These are phyloP conservation scores for Teratosphaeria nubilosa DNA, from an alignment of 2,329 filamentous ascomycete genomes.

Conservation along the genomic window DNA sequence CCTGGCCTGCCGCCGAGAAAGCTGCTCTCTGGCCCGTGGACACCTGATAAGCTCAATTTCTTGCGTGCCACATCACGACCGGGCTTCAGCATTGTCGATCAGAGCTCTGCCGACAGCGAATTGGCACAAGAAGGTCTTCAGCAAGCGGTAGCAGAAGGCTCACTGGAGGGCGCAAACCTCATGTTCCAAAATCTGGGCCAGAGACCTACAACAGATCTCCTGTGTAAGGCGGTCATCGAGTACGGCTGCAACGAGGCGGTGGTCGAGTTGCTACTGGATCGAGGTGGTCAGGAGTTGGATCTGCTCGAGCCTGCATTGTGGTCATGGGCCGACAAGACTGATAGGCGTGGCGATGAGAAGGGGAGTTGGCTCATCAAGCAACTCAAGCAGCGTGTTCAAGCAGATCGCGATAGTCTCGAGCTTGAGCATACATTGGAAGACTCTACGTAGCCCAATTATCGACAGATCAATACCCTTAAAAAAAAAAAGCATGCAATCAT, in stretches of 20 bases:
- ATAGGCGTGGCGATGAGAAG: constrained; percentile 12
- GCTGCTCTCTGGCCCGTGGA: constrained; percentile 18
- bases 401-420: background rate
- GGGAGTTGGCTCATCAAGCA: constrained; percentile 22
- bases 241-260: constrained; percentile 19
- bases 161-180: constrained; percentile 11
- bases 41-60: constrained; percentile 13
- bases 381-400: constrained; percentile 7
- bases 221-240: constrained; percentile 23
- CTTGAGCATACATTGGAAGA: background rate
- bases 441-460: background rate
- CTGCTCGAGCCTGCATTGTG: constrained; percentile 25
- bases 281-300: constrained; percentile 11
- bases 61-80: constrained; percentile 8
- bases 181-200: constrained; percentile 16
- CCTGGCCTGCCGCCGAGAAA: constrained; percentile 14
- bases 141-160: constrained; percentile 17
- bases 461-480: background rate
- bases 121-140: constrained; percentile 19
- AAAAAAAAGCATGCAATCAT: background rate
- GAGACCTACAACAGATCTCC: constrained; percentile 14
- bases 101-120: constrained; percentile 12
- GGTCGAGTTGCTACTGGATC: background rate
- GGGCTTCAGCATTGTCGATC: constrained; percentile 4
- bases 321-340: constrained; percentile 24